These are phyloP conservation scores for Phaffia australis DNA, from an alignment of 768 basidiomycete genomes.

Conservation along the genomic window DNA sequence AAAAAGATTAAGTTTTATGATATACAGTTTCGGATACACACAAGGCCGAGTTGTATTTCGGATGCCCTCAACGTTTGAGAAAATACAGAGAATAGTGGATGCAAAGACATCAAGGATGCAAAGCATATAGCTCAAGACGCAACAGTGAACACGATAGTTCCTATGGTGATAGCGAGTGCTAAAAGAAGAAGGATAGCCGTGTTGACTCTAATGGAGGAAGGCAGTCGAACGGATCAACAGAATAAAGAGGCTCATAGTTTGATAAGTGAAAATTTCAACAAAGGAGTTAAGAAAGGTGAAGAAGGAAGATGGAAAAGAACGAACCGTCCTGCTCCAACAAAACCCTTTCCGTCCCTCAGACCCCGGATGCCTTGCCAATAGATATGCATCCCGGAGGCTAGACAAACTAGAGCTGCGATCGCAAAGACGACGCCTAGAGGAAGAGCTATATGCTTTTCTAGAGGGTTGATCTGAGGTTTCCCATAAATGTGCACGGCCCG, in stretches of 20 bases:
- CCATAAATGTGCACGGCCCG: no score
- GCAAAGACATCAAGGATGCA: no score
- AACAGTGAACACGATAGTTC: constrained; percentile 1
- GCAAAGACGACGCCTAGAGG: constrained; percentile 15
- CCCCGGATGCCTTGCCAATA: constrained; percentile 10
- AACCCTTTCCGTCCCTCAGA: constrained; percentile 9
- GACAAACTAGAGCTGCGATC: neutral
- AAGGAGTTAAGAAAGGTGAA: neutral
- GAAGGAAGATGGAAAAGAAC: neutral
- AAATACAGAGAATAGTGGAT: no score
- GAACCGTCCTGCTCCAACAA: constrained; percentile 3
- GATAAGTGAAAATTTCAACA: neutral
- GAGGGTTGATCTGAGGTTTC: neutral
- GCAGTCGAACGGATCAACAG: neutral
- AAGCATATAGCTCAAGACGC: neutral
- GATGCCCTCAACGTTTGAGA: no score
- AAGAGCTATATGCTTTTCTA: neutral
- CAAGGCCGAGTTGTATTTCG: no score
- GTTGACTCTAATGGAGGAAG: neutral
- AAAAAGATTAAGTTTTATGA: no score
- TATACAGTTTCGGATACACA: no score
- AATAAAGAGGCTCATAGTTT: no score
- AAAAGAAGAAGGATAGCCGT: neutral
- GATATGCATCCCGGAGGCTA: neutral
- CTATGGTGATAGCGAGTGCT: neutral